Base-by-base conservation (phyloP, 2,329 filamentous ascomycete genomes). In the Fusarium verrucosum region DNA sequence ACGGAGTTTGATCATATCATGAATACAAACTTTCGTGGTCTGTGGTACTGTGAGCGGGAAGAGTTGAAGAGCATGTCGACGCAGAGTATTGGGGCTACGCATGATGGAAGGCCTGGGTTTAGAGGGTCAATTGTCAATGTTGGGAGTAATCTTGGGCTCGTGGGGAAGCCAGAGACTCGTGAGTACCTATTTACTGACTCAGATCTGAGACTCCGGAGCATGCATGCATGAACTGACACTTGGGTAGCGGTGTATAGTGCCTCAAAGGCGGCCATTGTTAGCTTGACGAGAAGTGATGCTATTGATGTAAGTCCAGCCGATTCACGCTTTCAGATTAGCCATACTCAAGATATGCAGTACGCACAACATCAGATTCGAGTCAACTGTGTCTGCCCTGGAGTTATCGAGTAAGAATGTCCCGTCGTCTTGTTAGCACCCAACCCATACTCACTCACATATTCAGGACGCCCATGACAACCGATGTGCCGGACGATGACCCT, bases 281-380 rank as follows among this genome's bases (percentile, higher is more conserved):
- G 75, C 33, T 72, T 83, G 72, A 83, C 81, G 5, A 79, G 76
- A 56, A 77, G 76, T 45, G 80, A 82, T 72, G 81, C 81, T n/a
- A 78, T 82, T 2, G 58, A 82, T 64, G 79, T 80, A 50, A 61
- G 75, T 69, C 22, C 19, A 2, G 10, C 28, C 37, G 3, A 2
- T 33, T 2, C 4, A 2, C 20, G 5, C 17, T 13, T 5, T 7
- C 13, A 11, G 5, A 14, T 9, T 20, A 14, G 11, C 13, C 11
- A 11, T 33, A 26, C 37, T 51, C 26, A 23, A 6, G 6, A 33
- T 30, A 25, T 8, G 1, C 9, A 81, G 79, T 82, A 82, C 62
- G 75, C 79, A 4, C 74, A 79, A 32, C 70, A 81, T 33, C 76
- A 77, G 32, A 81, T 83, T 53, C 67, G 80, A 4, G 73, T 82